Evolutionary conservation across 2,329 filamentous ascomycete species (phyloP).

Genomic region (Cercospora berteroae): DNA sequence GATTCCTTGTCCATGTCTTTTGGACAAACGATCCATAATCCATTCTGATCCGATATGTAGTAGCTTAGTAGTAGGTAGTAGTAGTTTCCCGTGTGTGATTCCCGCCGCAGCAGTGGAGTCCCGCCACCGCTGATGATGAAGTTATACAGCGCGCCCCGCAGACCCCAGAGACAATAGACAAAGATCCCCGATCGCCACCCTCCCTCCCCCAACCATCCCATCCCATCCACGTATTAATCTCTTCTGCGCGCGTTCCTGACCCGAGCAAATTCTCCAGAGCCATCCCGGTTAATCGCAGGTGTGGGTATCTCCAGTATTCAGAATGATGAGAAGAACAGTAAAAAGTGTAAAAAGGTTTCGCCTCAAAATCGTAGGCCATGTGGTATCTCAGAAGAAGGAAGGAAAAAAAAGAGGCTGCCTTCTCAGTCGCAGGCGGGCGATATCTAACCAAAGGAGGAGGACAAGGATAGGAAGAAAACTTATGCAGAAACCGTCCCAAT

Average conservation of each 20-base stretch:
- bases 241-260: neutral
- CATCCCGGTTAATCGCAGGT: constrained; percentile 2
- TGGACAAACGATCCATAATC: neutral
- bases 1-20: neutral
- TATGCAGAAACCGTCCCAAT: neutral
- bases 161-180: neutral
- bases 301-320: constrained; percentile 1
- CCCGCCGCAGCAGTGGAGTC: neutral
- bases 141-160: neutral
- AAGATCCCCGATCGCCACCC: neutral
- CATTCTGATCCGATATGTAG: constrained; percentile 5
- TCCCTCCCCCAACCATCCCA: neutral
- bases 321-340: neutral
- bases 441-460: constrained; percentile 17
- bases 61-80: neutral
- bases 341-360: neutral
- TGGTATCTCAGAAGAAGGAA: constrained; percentile 25
- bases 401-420: constrained; percentile 6
- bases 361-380: constrained; percentile 29
- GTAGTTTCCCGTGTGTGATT: neutral
- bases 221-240: constrained; percentile 2
- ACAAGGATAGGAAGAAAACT: neutral
- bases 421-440: constrained; percentile 6
- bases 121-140: neutral
- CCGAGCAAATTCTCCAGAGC: neutral